These are phyloP conservation scores for Alternaria ethzedia DNA, from an alignment of 2,329 filamentous ascomycete genomes.

Conservation along the genomic window DNA sequence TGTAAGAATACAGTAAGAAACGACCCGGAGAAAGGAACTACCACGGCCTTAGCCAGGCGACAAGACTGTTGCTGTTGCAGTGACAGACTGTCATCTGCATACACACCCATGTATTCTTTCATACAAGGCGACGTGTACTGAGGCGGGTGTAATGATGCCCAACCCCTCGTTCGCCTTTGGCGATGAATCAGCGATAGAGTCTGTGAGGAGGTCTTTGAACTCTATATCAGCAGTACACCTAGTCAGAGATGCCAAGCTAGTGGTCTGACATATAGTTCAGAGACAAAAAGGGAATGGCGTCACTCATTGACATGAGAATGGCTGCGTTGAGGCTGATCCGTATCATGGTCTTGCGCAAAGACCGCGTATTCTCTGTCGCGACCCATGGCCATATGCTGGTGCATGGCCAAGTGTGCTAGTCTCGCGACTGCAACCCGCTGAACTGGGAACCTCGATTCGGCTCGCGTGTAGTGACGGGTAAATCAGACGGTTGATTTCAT, in stretches of 20 bases:
- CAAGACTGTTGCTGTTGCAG: background rate
- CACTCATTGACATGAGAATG: background rate
- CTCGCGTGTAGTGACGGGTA: conserved; percentile 4
- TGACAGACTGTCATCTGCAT: background rate
- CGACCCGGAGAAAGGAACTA: background rate
- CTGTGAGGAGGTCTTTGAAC: background rate
- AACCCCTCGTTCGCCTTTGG: background rate
- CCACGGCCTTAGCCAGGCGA: background rate
- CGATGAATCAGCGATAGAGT: background rate
- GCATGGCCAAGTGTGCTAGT: conserved; percentile 1
- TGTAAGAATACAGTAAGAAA: background rate
- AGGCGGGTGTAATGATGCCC: background rate
- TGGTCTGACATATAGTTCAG: background rate
- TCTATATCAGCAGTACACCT: background rate
- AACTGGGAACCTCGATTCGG: background rate
- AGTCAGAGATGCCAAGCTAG: background rate
- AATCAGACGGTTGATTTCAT: conserved; percentile 5
- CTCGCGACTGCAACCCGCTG: background rate
- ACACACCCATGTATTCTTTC: background rate
- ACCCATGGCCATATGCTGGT: conserved; percentile 2
- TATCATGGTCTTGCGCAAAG: background rate
- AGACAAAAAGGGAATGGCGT: background rate
- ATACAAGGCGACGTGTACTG: background rate
- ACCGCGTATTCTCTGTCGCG: background rate
- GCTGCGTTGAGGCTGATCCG: background rate